Base-by-base conservation (phyloP, 1,139 yeast genomes). In the Hanseniaspora sp. region DNA sequence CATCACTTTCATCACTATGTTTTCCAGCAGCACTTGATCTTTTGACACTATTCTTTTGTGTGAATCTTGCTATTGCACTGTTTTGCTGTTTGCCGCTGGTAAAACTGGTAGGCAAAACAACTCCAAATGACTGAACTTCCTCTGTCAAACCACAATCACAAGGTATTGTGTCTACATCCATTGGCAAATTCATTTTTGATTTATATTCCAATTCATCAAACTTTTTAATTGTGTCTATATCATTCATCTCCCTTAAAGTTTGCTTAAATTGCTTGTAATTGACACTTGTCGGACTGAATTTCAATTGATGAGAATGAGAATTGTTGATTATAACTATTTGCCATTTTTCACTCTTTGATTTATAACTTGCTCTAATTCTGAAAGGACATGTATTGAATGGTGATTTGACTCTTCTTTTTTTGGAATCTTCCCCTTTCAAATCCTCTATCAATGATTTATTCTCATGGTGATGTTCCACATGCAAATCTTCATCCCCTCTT, bases 331-430 rank as follows among this genome's bases (percentile, higher is more conserved):
- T 76, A 51, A 79, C 82, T 47, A 82, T 70, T 11, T 79, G 70
- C 90, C 90, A 83, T 46, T 68, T 66, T 59, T 74, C 71, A 47
- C 76, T 71, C 58, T 81, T 71, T 23, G 77, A 65, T 0, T 84
- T 78, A 60, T 71, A 81, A 58, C 83, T 82, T 2, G 87, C 87
- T 59, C 90, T 69, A 35, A 83, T 73, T 64, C 85, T 74, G 63
- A 83, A 83, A 1, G 88, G 87, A 63, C 92, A 83, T 11, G 74
- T 71, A 33, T 69, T 66, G 55, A 62, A 66, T 49, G 66, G 60
- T n/a, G 68, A 64, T 1, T 64, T 67, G 6, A 62, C 58, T 48
- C 70, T 58, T 54, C 64, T 66, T 57, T 64, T 65, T 58, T 63
- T 65, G 31, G 30, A 34, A 31, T 33, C 41, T 9, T 30, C 46